Evolutionary conservation across 2,329 filamentous ascomycete genomes (phyloP).

Genomic region (Colletotrichum sp.): DNA sequence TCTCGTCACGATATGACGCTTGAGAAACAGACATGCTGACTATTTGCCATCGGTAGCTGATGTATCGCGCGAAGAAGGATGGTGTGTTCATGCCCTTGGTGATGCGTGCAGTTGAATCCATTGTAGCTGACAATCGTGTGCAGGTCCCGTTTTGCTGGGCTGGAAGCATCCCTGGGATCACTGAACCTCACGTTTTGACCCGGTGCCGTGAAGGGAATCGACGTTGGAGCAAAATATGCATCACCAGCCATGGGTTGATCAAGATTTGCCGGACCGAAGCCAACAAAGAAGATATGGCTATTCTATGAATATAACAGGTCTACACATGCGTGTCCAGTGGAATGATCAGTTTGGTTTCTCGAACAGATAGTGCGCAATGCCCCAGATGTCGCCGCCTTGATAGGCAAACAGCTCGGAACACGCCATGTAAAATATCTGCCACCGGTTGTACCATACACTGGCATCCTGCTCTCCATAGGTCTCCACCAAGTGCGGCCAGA

Average conservation of each 20-base stretch:
- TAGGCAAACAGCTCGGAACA: constrained; percentile 74
- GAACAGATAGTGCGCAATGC: constrained; percentile 71
- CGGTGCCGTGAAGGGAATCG: not conserved
- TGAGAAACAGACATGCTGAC: constrained; percentile 13
- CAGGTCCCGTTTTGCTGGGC: constrained; percentile 80
- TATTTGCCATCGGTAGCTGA: constrained; percentile 63
- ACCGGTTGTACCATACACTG: constrained; percentile 69
- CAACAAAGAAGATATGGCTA: not conserved
- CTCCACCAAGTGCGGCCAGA: constrained; percentile 69
- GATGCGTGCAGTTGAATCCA: not conserved
- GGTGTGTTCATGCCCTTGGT: constrained; percentile 53
- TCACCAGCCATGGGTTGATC: not conserved
- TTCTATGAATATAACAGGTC: not conserved
- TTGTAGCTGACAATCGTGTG: not conserved
- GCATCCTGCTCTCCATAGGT: constrained; percentile 69
- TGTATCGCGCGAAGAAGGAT: constrained; percentile 97
- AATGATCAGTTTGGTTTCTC: constrained; percentile 50
- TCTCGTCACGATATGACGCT: not conserved
- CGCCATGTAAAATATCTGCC: constrained; percentile 76
- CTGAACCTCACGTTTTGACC: constrained; percentile 48
- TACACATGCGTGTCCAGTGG: not conserved
- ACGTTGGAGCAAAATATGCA: not conserved
- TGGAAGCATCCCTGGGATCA: constrained; percentile 98
- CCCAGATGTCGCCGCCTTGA: constrained; percentile 71
- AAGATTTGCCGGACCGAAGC: not conserved